Evolutionary conservation across 179 eudicot genomes (phyloP).

Genomic region (Heliamphora ciliata): DNA sequence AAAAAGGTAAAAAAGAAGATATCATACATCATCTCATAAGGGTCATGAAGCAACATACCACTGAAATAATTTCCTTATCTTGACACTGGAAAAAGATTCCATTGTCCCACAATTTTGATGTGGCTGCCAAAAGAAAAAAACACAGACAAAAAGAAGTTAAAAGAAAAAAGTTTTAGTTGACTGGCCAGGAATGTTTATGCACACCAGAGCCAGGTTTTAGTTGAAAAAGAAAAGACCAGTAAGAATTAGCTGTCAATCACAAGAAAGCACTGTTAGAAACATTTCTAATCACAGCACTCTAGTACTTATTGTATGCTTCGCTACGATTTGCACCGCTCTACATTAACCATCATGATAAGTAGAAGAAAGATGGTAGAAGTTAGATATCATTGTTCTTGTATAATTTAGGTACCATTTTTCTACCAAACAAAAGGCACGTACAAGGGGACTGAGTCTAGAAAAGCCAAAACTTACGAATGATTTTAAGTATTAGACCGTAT

Average conservation of each 20-base stretch:
- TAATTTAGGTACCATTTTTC: not conserved
- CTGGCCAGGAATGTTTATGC: not conserved
- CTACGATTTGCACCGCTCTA: not conserved
- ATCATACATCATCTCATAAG: not conserved
- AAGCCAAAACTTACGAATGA: not conserved
- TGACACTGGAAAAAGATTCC: conserved; percentile 54
- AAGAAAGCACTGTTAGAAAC: not conserved
- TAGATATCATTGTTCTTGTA: not conserved
- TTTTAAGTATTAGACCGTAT: not conserved
- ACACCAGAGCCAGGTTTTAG: not conserved
- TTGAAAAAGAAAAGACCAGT: not conserved
- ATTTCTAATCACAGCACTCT: not conserved
- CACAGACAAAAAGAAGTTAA: too few species aligned
- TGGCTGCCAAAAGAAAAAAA: conserved; percentile 35
- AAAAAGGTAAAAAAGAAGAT: not conserved
- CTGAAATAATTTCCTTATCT: conserved; percentile 31
- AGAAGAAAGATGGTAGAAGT: not conserved
- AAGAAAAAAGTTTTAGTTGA: not conserved
- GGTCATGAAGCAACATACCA: conserved; percentile 35
- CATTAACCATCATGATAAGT: not conserved
- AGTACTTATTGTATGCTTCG: not conserved
- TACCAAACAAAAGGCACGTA: not conserved
- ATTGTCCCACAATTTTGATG: conserved; percentile 63
- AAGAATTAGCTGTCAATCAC: not conserved
- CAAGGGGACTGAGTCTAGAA: too few species aligned